Evolutionary conservation across 345 rosid species (phyloP), one percentile per base, ranked within the genome.

Genomic region (Citrus glauca): DNA sequence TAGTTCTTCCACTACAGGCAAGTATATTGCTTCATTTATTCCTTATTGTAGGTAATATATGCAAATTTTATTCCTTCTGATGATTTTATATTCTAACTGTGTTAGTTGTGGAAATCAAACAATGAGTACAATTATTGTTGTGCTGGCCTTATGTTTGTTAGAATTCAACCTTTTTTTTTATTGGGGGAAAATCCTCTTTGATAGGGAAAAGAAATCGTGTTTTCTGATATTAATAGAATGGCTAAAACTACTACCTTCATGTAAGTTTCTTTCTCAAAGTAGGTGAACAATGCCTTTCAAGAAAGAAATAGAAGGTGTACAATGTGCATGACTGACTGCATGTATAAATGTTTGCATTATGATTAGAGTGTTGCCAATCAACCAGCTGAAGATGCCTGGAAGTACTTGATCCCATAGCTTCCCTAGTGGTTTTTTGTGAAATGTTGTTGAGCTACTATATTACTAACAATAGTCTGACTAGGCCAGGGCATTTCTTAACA

Each of bases 1-100:
- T 96, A 82, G 85, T 90, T 83, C 88, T 96, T 78, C 98, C 99
- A 0, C 80, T 94, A 66, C 97, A 96, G 94, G 99, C 81, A 80
- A 65, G 89, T 75, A 62, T 65, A 2, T 30, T 28, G 17, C 74
- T 82, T 72, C 59, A 64, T 22, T 74, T 64, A 62, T 82, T 45
- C 65, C 22, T 53, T 35, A 9, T 40, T 22, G 62, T 61, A n/a
- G 45, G 24, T 65, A 70, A 61, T 45, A 40, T 56, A 78, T 68
- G 73, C 4, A 57, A 13, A 27, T 73, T 66, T 32, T 56, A 10
- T 73, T 69, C n/a, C 35, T 71, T 68, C 8, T 50, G 59, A 48
- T 67, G 60, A 48, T 10, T 20, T 11, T 62, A 66, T 56, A 14
- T 8, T 45, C 50, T 56, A 35, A 10, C 35, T 63, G 32, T 55